Conservation (phyloP, 1,139 yeast genomes). For the Yamadazyma atmosphaerica region DNA sequence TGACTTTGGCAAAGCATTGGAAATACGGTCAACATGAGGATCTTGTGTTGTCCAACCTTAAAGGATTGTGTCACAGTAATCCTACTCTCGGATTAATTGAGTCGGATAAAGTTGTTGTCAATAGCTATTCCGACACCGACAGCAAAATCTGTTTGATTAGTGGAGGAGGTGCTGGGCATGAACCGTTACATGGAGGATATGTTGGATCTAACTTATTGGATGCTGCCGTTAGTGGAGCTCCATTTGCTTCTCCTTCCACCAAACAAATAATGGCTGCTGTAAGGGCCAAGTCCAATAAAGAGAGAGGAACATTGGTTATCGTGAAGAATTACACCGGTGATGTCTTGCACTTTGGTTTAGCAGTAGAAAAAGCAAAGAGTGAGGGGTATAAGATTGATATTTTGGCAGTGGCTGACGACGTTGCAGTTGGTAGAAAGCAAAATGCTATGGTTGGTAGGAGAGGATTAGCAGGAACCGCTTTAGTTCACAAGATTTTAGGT, state of each 20-base stretch:
- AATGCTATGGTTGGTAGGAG: slow-evolving; percentile 92
- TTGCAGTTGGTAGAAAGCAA: slow-evolving; percentile 84
- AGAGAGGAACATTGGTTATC: slow-evolving; percentile 65
- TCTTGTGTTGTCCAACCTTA: slow-evolving; percentile 62
- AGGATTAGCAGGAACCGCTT: slow-evolving; percentile 87
- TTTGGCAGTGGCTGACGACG: slow-evolving; percentile 83
- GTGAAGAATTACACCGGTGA: slow-evolving; percentile 96
- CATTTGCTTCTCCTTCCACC: slow-evolving; percentile 91
- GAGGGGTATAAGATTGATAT: slow-evolving; percentile 71
- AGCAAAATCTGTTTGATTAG: slow-evolving; percentile 63
- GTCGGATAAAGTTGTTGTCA: slow-evolving; percentile 67
- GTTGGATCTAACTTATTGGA: slow-evolving; percentile 81
- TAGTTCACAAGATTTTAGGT: slow-evolving; percentile 85
- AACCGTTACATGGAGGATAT: slow-evolving; percentile 89
- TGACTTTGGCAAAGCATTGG: slow-evolving; percentile 49
- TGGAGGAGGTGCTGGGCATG: slow-evolving; percentile 67
- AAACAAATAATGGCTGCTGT: slow-evolving; percentile 81
- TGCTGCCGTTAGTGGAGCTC: slow-evolving; percentile 86
- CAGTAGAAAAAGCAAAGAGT: slow-evolving; percentile 82
- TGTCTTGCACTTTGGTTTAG: slow-evolving; percentile 86
- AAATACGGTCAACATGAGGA: slow-evolving; percentile 47
- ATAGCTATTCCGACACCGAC: slow-evolving; percentile 32
- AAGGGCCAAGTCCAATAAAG: slow-evolving; percentile 55
- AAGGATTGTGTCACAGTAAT: slow-evolving; percentile 68
- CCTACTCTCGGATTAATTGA: slow-evolving; percentile 66